These are phyloP conservation scores for Cutaneotrichosporon mucoides DNA, from an alignment of 1,284 basidiomycete genomes.

Conservation along the genomic window DNA sequence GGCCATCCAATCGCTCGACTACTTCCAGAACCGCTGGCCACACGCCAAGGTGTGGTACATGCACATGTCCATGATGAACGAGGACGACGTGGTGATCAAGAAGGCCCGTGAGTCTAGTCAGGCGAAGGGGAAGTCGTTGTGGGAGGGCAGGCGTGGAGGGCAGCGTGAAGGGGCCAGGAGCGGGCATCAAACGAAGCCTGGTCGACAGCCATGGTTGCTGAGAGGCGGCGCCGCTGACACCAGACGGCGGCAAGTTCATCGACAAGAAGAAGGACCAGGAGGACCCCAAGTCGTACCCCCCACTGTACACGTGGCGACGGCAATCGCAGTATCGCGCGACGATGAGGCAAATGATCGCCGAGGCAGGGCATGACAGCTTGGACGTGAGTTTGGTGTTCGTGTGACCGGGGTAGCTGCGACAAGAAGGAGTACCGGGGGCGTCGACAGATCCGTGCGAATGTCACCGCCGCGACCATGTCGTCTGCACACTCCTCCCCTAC, in stretches of 20 bases:
- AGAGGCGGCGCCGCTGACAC: no score
- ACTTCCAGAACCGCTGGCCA: neutral
- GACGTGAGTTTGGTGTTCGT: no score
- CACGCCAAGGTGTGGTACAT: conserved; percentile 6
- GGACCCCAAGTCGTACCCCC: neutral
- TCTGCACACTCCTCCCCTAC: no score
- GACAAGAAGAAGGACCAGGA: neutral
- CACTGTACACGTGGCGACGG: conserved; percentile 5
- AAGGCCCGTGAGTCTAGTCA: conserved; percentile 1
- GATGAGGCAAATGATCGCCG: neutral
- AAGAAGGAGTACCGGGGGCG: no score
- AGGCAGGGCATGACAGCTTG: neutral
- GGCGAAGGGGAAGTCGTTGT: neutral
- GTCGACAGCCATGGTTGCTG: no score
- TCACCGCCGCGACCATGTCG: no score
- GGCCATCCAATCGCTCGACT: conserved; percentile 4
- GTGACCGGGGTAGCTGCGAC: no score
- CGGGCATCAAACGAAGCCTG: no score
- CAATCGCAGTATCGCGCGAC: conserved; percentile 7
- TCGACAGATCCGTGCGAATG: no score
- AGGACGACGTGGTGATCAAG: conserved; percentile 1
- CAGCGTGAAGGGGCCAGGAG: no score
- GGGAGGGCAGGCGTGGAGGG: neutral
- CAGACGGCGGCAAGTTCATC: conserved; percentile 3
- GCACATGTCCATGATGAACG: conserved; percentile 13